Percentiles rank a stretch among this genome's conserved stretches.
These are phyloP conservation scores for Xerocomus amazonicus DNA, from an alignment of 1,284 basidiomycete species.

Conservation along the genomic window DNA sequence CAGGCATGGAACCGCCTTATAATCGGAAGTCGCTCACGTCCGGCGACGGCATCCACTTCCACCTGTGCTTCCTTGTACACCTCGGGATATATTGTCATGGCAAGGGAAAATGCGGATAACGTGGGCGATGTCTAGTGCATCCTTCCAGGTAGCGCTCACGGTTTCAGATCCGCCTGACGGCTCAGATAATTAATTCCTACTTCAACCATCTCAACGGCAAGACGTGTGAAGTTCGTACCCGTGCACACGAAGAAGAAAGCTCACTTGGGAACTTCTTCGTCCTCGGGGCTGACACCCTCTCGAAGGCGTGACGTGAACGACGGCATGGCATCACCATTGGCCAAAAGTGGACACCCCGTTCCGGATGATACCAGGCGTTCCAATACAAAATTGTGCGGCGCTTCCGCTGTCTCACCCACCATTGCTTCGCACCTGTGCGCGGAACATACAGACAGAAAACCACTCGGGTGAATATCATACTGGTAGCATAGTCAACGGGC, in stretches of 20 bases:
- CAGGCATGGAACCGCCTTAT: no score
- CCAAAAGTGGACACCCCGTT: constrained; percentile 27
- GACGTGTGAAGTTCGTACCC: constrained; percentile 7
- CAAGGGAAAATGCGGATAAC: constrained; percentile 19
- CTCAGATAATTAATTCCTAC: background rate
- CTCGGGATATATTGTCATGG: constrained; percentile 14
- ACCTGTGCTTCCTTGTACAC: constrained; percentile 12
- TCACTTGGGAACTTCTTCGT: constrained; percentile 16
- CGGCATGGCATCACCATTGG: constrained; percentile 33
- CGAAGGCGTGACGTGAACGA: constrained; percentile 34
- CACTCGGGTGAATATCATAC: no score
- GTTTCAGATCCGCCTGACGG: constrained; percentile 23
- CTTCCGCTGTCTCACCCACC: no score
- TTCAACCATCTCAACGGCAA: background rate
- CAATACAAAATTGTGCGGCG: no score
- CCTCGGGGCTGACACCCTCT: constrained; percentile 9
- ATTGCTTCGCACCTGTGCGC: no score
- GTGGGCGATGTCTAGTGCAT: constrained; percentile 35
- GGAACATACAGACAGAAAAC: no score
- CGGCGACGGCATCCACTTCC: constrained; percentile 18
- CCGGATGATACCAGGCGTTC: no score
- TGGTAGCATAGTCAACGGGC: no score
- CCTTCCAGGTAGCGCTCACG: background rate
- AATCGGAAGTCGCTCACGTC: background rate
- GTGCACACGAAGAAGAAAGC: constrained; percentile 13